Conservation (phyloP, 306 rosid genomes). For the apple (Malus domestica) region DNA sequence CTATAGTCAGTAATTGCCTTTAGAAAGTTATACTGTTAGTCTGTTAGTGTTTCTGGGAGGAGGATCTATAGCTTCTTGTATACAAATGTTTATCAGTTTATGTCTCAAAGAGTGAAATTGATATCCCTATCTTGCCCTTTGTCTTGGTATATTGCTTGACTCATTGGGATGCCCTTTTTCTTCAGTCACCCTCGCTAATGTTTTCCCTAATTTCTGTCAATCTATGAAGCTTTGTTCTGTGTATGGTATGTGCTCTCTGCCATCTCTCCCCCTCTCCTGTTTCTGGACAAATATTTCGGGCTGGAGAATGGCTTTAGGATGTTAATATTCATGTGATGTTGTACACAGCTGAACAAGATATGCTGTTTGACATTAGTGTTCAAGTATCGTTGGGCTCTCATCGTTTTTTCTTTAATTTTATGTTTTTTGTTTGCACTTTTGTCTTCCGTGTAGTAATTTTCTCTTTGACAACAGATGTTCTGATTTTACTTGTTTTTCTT, state of each 20-base stretch:
- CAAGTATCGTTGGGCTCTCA: neutral
- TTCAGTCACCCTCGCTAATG: neutral
- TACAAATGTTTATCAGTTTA: neutral
- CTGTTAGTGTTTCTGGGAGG: neutral
- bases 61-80: neutral
- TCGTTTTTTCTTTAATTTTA: neutral
- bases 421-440: neutral
- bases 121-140: neutral
- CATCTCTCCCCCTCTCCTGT: neutral
- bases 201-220: neutral
- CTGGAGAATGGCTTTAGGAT: neutral
- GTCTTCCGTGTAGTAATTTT: neutral
- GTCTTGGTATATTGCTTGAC: neutral
- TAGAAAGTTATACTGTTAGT: neutral
- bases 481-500: slow-evolving; percentile 24
- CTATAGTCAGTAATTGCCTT: neutral
- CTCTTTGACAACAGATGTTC: slow-evolving; percentile 4
- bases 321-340: neutral
- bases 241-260: neutral
- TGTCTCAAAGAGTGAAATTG: neutral
- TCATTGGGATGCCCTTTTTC: neutral
- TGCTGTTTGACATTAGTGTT: neutral
- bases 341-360: neutral
- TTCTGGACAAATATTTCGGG: neutral
- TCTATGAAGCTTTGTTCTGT: neutral